Base-by-base conservation (phyloP, 2,329 filamentous ascomycete genomes). In the Neopestalotiopsis sp. region DNA sequence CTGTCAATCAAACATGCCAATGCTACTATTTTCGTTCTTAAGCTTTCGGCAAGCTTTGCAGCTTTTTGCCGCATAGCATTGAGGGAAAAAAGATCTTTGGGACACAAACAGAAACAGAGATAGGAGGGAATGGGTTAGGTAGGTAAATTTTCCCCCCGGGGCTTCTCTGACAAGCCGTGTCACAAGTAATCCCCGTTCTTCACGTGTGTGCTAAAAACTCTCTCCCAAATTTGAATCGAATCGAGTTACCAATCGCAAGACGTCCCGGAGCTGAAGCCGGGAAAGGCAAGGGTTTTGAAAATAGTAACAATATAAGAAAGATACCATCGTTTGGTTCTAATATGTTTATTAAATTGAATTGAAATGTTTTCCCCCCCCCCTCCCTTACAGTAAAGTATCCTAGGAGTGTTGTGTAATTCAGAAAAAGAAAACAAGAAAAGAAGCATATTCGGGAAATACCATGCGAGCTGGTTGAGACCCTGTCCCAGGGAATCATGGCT, bases 1-100 rank as follows among this genome's bases (percentile, higher is more conserved):
- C 56, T 38, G 65, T 49, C 53, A 32, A 67, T 67, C 65, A 67
- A 67, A 67, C 65, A 17, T 67, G 65, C 53, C 65, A 67, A 57
- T 17, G 38, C 12, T 38, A 5, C 65, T 67, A 67, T 67, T 67
- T 61, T 67, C 32, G 42, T 20, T 45, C 65, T 67, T 49, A 67
- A 67, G 65, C 65, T 67, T 61, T 67, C 38, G 45, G 45, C 45
- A 53, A 53, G 45, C 45, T 58, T n/a, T 14, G 65, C 13, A 40
- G 34, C 17, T 40, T 67, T 38, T 38, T 38, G 10, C 34, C 65
- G 30, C 58, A 56, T 56, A n/a, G 28, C 14, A 34, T 30, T n/a
- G 63, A 42, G 56, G 24, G 24, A 28, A 28, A 28, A 28, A 28
- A 56, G 63, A 66, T 66, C 63, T 57, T 13, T 32, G 57, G 34